phyloP scores from a whole-genome alignment of 2,329 filamentous ascomycete genomes.

The Nothophoma quercina region DNA sequence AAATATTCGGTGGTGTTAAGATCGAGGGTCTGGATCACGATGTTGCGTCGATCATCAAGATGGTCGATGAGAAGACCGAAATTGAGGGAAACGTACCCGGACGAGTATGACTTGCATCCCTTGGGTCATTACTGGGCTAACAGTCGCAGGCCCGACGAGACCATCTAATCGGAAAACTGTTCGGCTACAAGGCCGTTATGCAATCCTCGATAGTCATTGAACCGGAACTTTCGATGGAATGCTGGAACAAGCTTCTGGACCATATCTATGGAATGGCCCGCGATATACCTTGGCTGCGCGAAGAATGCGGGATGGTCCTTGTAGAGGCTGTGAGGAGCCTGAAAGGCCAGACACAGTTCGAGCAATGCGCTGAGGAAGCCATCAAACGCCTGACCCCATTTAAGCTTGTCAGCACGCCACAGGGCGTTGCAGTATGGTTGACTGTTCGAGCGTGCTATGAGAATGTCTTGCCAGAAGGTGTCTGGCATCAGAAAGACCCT shows the following conservation, averaged over 20 bases:
- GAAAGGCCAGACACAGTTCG: constrained; percentile 53
- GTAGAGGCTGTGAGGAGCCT: constrained; percentile 73
- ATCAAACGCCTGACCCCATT: constrained; percentile 69
- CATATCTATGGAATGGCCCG: constrained; percentile 76
- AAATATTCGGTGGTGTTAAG: constrained; percentile 65
- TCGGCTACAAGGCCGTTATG: constrained; percentile 86
- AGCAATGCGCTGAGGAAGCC: constrained; percentile 66
- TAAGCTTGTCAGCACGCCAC: constrained; percentile 79
- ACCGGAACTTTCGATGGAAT: constrained; percentile 59
- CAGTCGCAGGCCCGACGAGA: constrained; percentile 77
- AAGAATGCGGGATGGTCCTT: constrained; percentile 85
- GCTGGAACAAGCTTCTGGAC: constrained; percentile 74
- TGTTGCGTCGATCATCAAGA: constrained; percentile 56
- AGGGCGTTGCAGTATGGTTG: constrained; percentile 90
- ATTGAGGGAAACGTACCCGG: constrained; percentile 61
- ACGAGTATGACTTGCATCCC: constrained; percentile 52
- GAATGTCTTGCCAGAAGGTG: constrained; percentile 69
- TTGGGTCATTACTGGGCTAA: constrained; percentile 1
- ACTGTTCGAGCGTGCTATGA: constrained; percentile 69
- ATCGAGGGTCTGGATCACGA: constrained; percentile 47
- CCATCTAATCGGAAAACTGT: constrained; percentile 82
- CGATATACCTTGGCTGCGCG: constrained; percentile 87
- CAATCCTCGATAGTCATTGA: constrained; percentile 76
- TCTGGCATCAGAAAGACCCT: constrained; percentile 78
- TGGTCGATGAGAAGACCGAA: constrained; percentile 62